Conservation (phyloP, 2,329 filamentous ascomycete species). For the Pseudocercospora vitis region DNA sequence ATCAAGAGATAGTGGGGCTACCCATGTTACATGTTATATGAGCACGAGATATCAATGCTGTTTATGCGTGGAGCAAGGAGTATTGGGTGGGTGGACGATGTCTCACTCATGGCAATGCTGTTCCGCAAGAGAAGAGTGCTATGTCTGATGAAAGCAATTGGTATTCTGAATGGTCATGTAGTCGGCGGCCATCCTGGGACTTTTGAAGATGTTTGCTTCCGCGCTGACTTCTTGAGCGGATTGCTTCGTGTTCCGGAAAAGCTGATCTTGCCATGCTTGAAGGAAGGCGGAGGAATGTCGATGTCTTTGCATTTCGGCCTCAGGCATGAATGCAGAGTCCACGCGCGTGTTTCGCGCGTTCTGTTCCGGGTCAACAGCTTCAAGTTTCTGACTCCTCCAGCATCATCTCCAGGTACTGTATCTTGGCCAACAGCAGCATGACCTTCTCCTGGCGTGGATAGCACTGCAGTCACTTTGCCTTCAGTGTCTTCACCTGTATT, state of each 20-base stretch:
- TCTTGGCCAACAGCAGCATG: conserved; percentile 64
- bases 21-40: background rate
- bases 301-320: too few species aligned
- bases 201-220: too few species aligned
- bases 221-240: too few species aligned
- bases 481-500: conserved; percentile 71
- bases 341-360: too few species aligned
- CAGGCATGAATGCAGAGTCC: too few species aligned
- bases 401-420: conserved; percentile 66
- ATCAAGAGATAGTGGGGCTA: background rate
- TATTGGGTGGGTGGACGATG: background rate
- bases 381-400: conserved; percentile 41
- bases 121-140: too few species aligned
- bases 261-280: too few species aligned
- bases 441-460: too few species aligned
- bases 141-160: background rate
- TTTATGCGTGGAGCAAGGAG: conserved; percentile 3
- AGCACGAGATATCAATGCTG: background rate
- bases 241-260: too few species aligned
- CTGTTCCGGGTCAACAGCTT: too few species aligned
- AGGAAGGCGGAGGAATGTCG: too few species aligned
- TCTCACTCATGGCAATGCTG: background rate
- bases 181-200: background rate
- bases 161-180: background rate
- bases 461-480: conserved; percentile 65